These are phyloP conservation scores for Lyophyllum decastes DNA, from an alignment of 768 basidiomycete genomes.

Conservation along the genomic window DNA sequence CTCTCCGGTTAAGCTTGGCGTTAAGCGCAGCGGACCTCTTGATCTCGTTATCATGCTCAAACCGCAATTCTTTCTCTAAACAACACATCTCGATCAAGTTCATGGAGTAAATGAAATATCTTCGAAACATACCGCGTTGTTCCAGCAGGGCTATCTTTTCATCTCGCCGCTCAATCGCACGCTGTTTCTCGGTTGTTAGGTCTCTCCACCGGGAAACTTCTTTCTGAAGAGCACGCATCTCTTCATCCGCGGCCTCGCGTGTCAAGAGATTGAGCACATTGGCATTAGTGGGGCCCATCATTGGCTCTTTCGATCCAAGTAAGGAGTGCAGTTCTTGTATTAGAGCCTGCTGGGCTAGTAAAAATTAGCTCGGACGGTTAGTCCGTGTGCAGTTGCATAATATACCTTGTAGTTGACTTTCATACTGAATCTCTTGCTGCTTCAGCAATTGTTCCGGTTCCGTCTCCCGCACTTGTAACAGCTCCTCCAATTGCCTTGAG, in stretches of 20 bases:
- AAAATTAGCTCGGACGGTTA: neutral
- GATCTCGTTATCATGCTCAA: conserved; percentile 66
- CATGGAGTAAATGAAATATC: neutral
- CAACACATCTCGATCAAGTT: conserved; percentile 3
- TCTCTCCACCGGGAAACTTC: conserved; percentile 48
- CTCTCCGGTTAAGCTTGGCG: conserved; percentile 41
- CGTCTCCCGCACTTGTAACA: conserved; percentile 57
- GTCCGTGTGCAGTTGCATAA: neutral
- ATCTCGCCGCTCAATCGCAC: conserved; percentile 42
- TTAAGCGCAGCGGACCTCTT: conserved; percentile 48
- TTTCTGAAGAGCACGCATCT: conserved; percentile 53
- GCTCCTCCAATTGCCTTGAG: conserved; percentile 57
- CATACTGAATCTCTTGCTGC: conserved; percentile 49
- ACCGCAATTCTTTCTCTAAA: conserved; percentile 50
- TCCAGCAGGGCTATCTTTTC: conserved; percentile 47
- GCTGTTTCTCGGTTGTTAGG: conserved; percentile 42
- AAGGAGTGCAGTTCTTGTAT: conserved; percentile 23
- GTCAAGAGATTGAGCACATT: conserved; percentile 68
- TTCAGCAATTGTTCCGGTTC: conserved; percentile 63
- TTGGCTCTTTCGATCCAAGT: conserved; percentile 55
- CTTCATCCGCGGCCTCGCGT: conserved; percentile 71
- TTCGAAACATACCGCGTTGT: conserved; percentile 43
- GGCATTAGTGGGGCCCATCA: conserved; percentile 48
- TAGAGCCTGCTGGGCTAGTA: conserved; percentile 50
- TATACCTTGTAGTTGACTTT: conserved; percentile 55